These are phyloP conservation scores for Starmerella roubikii DNA, from an alignment of 805 yeast genomes.

Conservation along the genomic window DNA sequence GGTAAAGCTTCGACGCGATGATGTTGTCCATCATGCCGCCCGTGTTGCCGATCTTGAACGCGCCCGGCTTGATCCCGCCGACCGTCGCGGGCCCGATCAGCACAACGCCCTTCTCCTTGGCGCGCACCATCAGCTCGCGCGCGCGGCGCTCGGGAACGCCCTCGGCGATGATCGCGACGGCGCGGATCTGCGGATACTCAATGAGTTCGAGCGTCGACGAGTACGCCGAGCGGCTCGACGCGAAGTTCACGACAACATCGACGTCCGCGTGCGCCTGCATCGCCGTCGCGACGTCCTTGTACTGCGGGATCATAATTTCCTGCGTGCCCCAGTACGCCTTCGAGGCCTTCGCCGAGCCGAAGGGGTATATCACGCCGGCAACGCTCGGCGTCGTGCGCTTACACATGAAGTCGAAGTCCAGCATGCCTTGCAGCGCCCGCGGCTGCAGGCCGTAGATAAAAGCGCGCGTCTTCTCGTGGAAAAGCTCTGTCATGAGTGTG, in stretches of 20 bases:
- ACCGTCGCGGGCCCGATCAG: conserved; percentile 38
- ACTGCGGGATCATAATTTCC: conserved; percentile 34
- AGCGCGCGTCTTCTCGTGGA: conserved; percentile 33
- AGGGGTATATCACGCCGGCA: conserved; percentile 36
- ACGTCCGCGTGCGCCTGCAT: conserved; percentile 34
- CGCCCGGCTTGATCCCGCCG: conserved; percentile 38
- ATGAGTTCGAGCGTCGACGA: conserved; percentile 35
- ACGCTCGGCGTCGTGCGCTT: conserved; percentile 34
- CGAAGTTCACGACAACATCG: conserved; percentile 36
- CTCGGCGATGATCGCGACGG: conserved; percentile 37
- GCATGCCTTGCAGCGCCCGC: conserved; percentile 38
- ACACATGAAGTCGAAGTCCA: conserved; percentile 35
- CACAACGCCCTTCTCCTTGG: conserved; percentile 33
- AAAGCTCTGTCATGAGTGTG: too few relatives aligned
- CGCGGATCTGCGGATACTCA: conserved; percentile 34
- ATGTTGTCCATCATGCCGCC: conserved; percentile 40
- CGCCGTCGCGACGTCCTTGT: conserved; percentile 32
- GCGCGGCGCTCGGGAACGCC: conserved; percentile 39
- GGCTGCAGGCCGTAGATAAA: conserved; percentile 36
- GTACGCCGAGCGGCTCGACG: conserved; percentile 35
- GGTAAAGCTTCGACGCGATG: conserved; percentile 35
- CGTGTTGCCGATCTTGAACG: conserved; percentile 37
- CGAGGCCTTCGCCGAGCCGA: conserved; percentile 34
- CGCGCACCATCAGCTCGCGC: conserved; percentile 33
- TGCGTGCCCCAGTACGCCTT: conserved; percentile 39